Conservation (phyloP, 176 grass and related monocot genomes). For the Oryza nivara region DNA sequence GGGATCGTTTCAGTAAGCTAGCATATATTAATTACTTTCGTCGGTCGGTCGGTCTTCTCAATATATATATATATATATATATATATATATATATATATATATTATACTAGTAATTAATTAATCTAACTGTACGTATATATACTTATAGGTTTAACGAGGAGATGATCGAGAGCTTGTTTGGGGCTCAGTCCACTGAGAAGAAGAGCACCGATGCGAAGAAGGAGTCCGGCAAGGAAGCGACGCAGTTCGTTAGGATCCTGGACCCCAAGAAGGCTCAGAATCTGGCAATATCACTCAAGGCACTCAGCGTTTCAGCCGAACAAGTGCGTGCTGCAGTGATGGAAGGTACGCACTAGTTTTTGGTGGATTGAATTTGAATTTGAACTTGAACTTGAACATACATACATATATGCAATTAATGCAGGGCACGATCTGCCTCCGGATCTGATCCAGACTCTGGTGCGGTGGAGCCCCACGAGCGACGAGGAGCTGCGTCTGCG, state of each 20-base stretch:
- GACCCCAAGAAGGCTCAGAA: slow-evolving; percentile 89
- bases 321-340: slow-evolving; percentile 67
- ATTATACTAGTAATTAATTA: too few species aligned
- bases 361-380: too few species aligned
- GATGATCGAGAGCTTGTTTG: slow-evolving; percentile 87
- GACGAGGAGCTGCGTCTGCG: slow-evolving; percentile 77
- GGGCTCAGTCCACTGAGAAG: slow-evolving; percentile 50
- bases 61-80: too few species aligned
- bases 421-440: slow-evolving; percentile 54
- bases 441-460: slow-evolving; percentile 69
- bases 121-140: too few species aligned
- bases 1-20: slow-evolving; percentile 91
- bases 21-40: too few species aligned
- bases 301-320: slow-evolving; percentile 67
- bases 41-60: too few species aligned
- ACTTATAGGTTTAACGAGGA: slow-evolving; percentile 79
- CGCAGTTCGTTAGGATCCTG: slow-evolving; percentile 67
- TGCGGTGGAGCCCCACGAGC: slow-evolving; percentile 74
- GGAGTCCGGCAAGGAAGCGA: slow-evolving; percentile 44
- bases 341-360: slow-evolving; percentile 43
- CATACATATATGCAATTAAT: too few species aligned
- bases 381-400: too few species aligned
- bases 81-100: too few species aligned
- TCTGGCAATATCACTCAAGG: slow-evolving; percentile 88
- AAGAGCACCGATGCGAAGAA: slow-evolving; percentile 51